A percentile compares a stretch with the other conserved stretches of the same genome.
phyloP scores from a whole-genome alignment of 2,329 filamentous ascomycete genomes.

The Neofusicoccum ribis region DNA sequence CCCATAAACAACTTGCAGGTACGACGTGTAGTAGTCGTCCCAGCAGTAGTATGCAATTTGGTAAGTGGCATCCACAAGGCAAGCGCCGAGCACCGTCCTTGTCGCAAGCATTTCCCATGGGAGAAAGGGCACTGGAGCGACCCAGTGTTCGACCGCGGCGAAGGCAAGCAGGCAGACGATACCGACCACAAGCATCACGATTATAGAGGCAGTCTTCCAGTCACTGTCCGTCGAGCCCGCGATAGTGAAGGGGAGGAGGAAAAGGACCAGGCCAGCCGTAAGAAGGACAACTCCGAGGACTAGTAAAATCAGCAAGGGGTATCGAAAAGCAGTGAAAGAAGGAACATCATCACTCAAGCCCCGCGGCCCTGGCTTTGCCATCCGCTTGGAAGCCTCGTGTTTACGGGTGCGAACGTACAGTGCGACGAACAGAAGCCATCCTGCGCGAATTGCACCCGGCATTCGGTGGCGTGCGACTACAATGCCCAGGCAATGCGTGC shows the following conservation, averaged over 20 bases:
- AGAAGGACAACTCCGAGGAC: slow-evolving; percentile 63
- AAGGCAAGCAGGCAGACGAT: slow-evolving; percentile 40
- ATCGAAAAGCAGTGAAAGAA: slow-evolving; percentile 59
- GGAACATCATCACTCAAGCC: background rate
- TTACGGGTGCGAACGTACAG: too few relatives aligned
- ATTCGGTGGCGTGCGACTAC: too few relatives aligned
- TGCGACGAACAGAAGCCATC: too few relatives aligned
- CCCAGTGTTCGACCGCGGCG: slow-evolving; percentile 41
- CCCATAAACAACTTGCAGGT: slow-evolving; percentile 41
- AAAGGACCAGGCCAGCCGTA: slow-evolving; percentile 60
- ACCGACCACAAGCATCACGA: slow-evolving; percentile 43
- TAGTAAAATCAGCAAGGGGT: slow-evolving; percentile 39
- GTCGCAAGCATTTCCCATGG: slow-evolving; percentile 50
- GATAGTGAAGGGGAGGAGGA: slow-evolving; percentile 65
- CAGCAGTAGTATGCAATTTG: slow-evolving; percentile 29
- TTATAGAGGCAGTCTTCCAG: slow-evolving; percentile 43
- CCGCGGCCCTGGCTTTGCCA: too few relatives aligned
- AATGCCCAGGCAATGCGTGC: too few relatives aligned
- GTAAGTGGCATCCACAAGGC: slow-evolving; percentile 43
- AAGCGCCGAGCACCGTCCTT: slow-evolving; percentile 54
- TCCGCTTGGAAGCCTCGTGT: too few relatives aligned
- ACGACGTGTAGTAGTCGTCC: slow-evolving; percentile 44
- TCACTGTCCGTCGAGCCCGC: slow-evolving; percentile 24
- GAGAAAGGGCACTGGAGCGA: slow-evolving; percentile 43
- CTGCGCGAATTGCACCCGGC: too few relatives aligned